Base-by-base conservation (phyloP, 129 eudicot species). In the Smallanthus sonchifolius region DNA sequence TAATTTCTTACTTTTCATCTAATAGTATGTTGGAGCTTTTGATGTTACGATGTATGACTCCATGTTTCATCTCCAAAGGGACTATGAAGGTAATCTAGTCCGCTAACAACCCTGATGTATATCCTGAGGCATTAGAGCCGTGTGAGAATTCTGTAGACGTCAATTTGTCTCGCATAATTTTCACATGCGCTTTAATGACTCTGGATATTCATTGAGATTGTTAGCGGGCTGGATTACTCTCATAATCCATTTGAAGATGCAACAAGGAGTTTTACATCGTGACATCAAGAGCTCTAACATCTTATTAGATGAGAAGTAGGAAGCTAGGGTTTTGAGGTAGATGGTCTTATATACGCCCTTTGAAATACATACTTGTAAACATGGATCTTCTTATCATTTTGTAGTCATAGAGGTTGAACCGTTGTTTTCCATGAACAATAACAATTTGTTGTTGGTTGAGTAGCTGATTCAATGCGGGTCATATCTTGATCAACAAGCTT, bases 51-150 rank as follows among this genome's bases (percentile, higher is more conserved):
- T 67, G 52, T 30, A 56, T 8, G 20, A 43, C 75, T 40, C 74
- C 63, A 51, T 76, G 75, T 76, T 76, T 10, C 54, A n/a, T 76
- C 54, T 68, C 4, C 3, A 24, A 17, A 63, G 4, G 54, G 79
- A 75, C 64, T 64, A 60, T 55, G 80, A 43, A 76, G 74, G 68
- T 54, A 76, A 28, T 54, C 36, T 20, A 67, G 42, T 66, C 80
- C 67, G 39, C 60, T 15, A 2, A 67, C 60, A 76, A 67, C 49
- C 36, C 10, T 11, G 17, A 42, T 55, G 72, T 55, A 67, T 54
- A 67, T 67, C 80, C 64, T 9, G 48, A 67, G 74, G 30, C 61
- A 42, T 76, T 55, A 42, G 4, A 56, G 2, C 36, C 80, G 30
- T 10, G 74, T 67, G 80, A 76, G 56, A 67, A 13, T 67, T 64